Percentiles rank a stretch among this genome's conserved stretches.
Conservation (phyloP, 371 early-diverging fungal genomes). For the Zychaea mexicana region DNA sequence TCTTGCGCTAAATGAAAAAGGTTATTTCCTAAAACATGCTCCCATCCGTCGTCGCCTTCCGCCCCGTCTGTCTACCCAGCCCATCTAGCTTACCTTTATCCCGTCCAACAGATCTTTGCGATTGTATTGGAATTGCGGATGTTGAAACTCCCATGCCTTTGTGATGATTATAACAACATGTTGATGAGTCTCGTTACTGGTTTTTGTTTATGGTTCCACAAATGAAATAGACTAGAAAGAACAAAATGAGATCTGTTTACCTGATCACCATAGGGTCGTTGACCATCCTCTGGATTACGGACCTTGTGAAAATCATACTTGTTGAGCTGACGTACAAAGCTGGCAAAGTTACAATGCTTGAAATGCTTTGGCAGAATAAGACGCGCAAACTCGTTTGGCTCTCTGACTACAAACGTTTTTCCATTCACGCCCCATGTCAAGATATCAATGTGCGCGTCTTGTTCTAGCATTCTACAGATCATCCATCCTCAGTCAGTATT, state of each 20-base stretch:
- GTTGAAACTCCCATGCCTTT: conserved; percentile 78
- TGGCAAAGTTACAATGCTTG: conserved; percentile 91
- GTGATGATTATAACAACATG: background rate
- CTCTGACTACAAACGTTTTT: conserved; percentile 81
- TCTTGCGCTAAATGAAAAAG: conserved; percentile 8
- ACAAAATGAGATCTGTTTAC: conserved; percentile 27
- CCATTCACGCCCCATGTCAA: conserved; percentile 79
- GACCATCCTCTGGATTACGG: conserved; percentile 57
- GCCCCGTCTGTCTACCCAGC: background rate
- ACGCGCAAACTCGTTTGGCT: conserved; percentile 75
- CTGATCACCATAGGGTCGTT: conserved; percentile 66
- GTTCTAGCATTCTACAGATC: conserved; percentile 63
- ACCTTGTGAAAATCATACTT: conserved; percentile 93
- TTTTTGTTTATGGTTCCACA: background rate
- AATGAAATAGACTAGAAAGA: background rate
- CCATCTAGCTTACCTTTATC: conserved; percentile 41
- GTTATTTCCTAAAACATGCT: background rate
- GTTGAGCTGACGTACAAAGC: conserved; percentile 94
- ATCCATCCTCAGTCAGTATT: no score
- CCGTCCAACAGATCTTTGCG: conserved; percentile 63
- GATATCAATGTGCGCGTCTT: conserved; percentile 62
- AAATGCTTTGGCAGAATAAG: conserved; percentile 82
- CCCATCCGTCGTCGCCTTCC: background rate
- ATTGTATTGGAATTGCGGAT: conserved; percentile 70
- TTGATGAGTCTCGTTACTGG: background rate